Evolutionary conservation across 2,329 filamentous ascomycete genomes (phyloP).

Genomic region (Didymella arachidicola): DNA sequence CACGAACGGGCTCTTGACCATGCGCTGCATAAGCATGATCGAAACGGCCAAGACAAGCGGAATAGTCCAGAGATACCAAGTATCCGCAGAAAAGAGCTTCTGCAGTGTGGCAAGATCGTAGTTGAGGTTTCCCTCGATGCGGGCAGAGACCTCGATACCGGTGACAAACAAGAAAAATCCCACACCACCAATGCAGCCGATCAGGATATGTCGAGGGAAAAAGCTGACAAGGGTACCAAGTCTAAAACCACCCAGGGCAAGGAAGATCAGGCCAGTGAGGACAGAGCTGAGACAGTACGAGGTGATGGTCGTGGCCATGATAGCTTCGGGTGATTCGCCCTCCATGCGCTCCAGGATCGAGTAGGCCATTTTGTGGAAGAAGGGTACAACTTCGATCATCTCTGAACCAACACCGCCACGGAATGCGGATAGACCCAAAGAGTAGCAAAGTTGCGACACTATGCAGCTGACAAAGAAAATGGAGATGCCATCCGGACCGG

Average conservation of each 20-base stretch:
- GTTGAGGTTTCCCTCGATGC: conserved; percentile 82
- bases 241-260: conserved; percentile 83
- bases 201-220: conserved; percentile 94
- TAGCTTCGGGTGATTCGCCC: conserved; percentile 79
- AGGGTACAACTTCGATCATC: conserved; percentile 97
- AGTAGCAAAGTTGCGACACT: conserved; percentile 89
- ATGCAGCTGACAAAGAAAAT: conserved; percentile 99
- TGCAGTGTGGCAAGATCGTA: conserved; percentile 80
- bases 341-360: conserved; percentile 83
- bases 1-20: conserved; percentile 81
- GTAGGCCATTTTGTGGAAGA: conserved; percentile 98
- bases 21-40: conserved; percentile 78
- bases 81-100: conserved; percentile 76
- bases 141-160: conserved; percentile 90
- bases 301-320: conserved; percentile 93
- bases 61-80: conserved; percentile 81
- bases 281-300: conserved; percentile 90
- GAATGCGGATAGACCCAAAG: conserved; percentile 83
- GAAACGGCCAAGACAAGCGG: conserved; percentile 79
- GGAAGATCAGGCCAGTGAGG: conserved; percentile 90
- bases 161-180: conserved; percentile 94
- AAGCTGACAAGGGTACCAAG: conserved; percentile 95
- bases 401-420: conserved; percentile 92
- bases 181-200: conserved; percentile 96
- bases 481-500: conserved; percentile 93